Percentiles rank a stretch among this genome's conserved stretches.
Evolutionary conservation across 495 filamentous ascomycete species (phyloP).

Genomic region (Penicillium coprophilum): DNA sequence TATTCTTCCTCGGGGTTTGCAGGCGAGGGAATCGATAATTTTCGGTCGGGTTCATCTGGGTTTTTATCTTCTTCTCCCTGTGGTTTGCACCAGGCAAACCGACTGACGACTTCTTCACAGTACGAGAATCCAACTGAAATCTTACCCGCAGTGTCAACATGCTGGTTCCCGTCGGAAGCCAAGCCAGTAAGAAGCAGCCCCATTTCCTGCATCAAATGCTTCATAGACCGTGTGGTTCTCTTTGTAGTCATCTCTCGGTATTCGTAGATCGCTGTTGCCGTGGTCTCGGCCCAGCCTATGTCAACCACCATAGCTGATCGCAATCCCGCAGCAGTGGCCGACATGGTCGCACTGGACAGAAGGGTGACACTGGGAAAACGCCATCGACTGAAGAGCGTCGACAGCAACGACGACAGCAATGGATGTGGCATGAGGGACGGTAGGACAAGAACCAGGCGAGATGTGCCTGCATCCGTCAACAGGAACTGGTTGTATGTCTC

Average conservation of each 20-base stretch:
- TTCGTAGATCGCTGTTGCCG: constrained; percentile 80
- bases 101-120: constrained; percentile 70
- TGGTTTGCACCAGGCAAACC: constrained; percentile 74
- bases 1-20: constrained; percentile 39
- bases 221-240: constrained; percentile 72
- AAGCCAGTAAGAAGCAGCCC: constrained; percentile 58
- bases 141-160: constrained; percentile 17
- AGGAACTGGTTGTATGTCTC: constrained; percentile 85
- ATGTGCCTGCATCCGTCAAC: constrained; percentile 69
- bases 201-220: constrained; percentile 64
- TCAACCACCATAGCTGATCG: constrained; percentile 82
- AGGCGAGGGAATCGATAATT: constrained; percentile 46
- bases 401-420: constrained; percentile 69
- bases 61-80: constrained; percentile 11
- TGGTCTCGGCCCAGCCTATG: constrained; percentile 87
- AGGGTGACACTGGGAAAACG: constrained; percentile 80
- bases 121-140: constrained; percentile 65
- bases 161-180: constrained; percentile 15
- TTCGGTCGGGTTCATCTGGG: constrained; percentile 3
- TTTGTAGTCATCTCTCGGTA: constrained; percentile 71
- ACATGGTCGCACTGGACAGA: constrained; percentile 68
- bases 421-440: constrained; percentile 78
- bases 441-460: constrained; percentile 70
- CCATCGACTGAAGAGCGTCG: constrained; percentile 75
- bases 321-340: constrained; percentile 74